Evolutionary conservation across 2,329 filamentous ascomycete species (phyloP), one percentile per base, ranked within the genome.

Genomic region (Neospermospora avenae): DNA sequence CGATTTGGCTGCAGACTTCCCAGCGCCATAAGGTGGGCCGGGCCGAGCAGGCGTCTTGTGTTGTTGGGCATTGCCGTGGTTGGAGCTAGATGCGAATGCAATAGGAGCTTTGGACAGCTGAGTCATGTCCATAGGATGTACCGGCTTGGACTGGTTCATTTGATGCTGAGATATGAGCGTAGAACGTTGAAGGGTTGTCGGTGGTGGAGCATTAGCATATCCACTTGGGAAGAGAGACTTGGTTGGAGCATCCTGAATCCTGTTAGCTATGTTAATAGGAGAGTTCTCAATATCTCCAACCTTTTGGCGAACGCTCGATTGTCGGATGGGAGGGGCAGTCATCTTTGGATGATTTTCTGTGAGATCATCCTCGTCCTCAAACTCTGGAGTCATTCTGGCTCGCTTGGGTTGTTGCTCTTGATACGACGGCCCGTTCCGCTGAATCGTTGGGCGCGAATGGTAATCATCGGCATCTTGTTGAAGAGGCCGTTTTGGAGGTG

Each of bases 61-160:
- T 7, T 31, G 31, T 42, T 71, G 77, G 49, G 75, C 74, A 16
- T 74, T 81, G 31, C 78, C 76, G 8, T 81, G 77, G 66, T 83
- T 87, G 8, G 82, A 77, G 61, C 84, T 85, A 20, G 93, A 84
- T 6, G 91, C 91, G 71, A 97, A 97, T 2, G 91, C 90, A 67
- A 97, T 97, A 28, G 89, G 86, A n/a, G 86, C 90, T 75, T 89
- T 96, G 7, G 91, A 90, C 61, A 93, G 87, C 71, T 93, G 90
- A n/a, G 88, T 84, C 84, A 93, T 92, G 67, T 95, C 91, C 70
- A 92, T 78, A 1, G 89, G 89, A 69, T 92, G 87, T 1, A 78
- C 81, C 3, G 82, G 77, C 72, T 88, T 87, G 55, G 77, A 75
- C 39, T 89, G 84, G 65, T 82, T 79, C 46, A 76, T 80, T 68